Conservation (phyloP, 2,329 filamentous ascomycete genomes). For the Microascus cirrosus region DNA sequence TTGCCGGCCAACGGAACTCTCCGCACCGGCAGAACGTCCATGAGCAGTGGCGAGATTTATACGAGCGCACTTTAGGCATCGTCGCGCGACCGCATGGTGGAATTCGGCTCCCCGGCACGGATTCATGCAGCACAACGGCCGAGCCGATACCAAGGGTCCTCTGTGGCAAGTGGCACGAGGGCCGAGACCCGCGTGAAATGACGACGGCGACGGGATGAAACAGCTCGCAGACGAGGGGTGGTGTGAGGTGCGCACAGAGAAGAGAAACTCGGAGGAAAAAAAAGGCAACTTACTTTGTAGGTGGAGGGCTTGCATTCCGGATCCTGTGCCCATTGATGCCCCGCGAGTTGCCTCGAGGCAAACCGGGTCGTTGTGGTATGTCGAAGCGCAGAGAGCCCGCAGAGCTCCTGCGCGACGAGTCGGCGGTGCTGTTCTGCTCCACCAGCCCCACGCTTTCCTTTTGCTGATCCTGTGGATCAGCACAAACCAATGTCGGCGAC, state of each 20-base stretch:
- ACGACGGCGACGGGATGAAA: neutral
- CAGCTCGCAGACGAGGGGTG: neutral
- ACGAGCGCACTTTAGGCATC: neutral
- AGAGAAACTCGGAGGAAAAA: neutral
- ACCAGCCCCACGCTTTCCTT: neutral
- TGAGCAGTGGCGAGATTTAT: neutral
- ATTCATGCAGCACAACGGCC: neutral
- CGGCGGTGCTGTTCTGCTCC: neutral
- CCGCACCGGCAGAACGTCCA: neutral
- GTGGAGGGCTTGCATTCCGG: constrained; percentile 4
- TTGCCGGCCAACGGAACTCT: neutral
- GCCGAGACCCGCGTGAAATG: neutral
- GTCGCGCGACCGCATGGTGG: neutral
- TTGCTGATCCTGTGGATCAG: neutral
- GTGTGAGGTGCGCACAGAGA: neutral
- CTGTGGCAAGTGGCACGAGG: neutral
- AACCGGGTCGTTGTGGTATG: neutral
- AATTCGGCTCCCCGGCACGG: neutral
- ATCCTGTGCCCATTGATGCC: constrained; percentile 1
- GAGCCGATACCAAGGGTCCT: neutral
- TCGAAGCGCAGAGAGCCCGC: constrained; percentile 3
- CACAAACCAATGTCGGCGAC: neutral
- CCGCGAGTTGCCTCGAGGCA: neutral
- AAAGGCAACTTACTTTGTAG: constrained; percentile 1
- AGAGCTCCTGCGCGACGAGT: neutral